These are phyloP conservation scores for Brassica cretica DNA, from an alignment of 345 rosid genomes.

Conservation along the genomic window DNA sequence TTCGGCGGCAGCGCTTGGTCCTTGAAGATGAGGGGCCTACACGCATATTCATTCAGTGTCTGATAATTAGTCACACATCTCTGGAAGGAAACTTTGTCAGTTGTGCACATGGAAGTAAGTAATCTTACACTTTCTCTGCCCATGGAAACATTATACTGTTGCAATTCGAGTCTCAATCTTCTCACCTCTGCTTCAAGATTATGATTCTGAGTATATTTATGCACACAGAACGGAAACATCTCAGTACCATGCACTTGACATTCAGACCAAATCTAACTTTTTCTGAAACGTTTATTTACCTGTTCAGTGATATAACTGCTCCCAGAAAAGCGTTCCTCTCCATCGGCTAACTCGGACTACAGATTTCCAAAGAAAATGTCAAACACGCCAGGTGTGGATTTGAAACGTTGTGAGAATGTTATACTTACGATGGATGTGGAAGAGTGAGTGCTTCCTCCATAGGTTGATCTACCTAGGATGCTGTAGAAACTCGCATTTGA, in stretches of 20 bases:
- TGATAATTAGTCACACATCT: slow-evolving; percentile 28
- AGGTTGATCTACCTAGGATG: slow-evolving; percentile 36
- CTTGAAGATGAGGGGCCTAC: slow-evolving; percentile 48
- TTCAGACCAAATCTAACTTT: not conserved
- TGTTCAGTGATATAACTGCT: slow-evolving; percentile 23
- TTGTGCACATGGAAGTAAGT: slow-evolving; percentile 12
- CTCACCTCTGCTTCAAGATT: slow-evolving; percentile 54
- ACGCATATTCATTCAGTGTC: slow-evolving; percentile 20
- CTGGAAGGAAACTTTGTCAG: not conserved
- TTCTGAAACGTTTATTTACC: slow-evolving; percentile 28
- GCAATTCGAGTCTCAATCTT: slow-evolving; percentile 58
- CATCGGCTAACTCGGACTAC: slow-evolving; percentile 34
- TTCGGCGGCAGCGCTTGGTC: slow-evolving; percentile 38
- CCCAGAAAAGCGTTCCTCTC: slow-evolving; percentile 26
- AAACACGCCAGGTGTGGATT: not conserved
- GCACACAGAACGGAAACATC: slow-evolving; percentile 15
- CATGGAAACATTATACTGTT: slow-evolving; percentile 52
- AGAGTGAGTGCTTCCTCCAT: slow-evolving; percentile 38
- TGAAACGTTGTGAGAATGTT: slow-evolving; percentile 15
- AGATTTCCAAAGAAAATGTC: slow-evolving; percentile 27
- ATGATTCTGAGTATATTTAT: slow-evolving; percentile 36
- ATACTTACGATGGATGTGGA: slow-evolving; percentile 37
- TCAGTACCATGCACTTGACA: slow-evolving; percentile 12
- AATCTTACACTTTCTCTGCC: slow-evolving; percentile 50
- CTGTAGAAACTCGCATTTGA: slow-evolving; percentile 36